Base-by-base conservation (phyloP, 1,139 yeast species). In the Diutina rugosa region DNA sequence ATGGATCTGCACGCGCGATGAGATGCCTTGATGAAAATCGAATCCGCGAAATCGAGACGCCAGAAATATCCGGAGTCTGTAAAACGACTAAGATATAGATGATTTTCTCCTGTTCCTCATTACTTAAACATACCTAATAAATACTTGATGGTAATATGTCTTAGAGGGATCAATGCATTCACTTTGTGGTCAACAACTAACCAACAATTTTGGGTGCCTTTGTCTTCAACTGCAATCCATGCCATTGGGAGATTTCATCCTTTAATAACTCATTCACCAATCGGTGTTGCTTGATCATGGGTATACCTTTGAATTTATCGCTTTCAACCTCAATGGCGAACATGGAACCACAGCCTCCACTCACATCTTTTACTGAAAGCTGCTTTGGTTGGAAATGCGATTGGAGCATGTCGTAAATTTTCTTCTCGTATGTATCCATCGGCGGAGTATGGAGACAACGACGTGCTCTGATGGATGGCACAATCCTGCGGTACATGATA, bases 311-410 rank as follows among this genome's bases (percentile, higher is more conserved):
- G 71, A 93, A 93, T 65, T 81, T 74, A 1, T 74, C 76, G 58
- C 96, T 85, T 49, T 84, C 87, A 28, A 95, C 81, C 59, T 79
- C 74, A 56, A 93, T 93, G 54, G 96, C 90, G 72, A 90, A 95
- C 98, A 93, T 93, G 3, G 97, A 90, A 0, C 99, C 99, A 72
- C 99, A 95, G 0, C 99, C 99, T 28, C 80, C 98, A 30, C 95
- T 85, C 5, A 91, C 85, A 67, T 93, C 99, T 61, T 77, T 76
- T 9, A 91, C 96, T 55, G 77, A 76, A 55, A 90, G 72, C 52
- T 70, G 72, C 44, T 72, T 67, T 1, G 98, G 97, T 16, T 71
- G 62, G 56, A 90, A 79, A 57, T 78, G 77, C 21, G 73, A 68
- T 21, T 76, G 64, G 55, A 90, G 74, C 57, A 82, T 81, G 46